phyloP scores from a whole-genome alignment of 805 yeast species.

The Ogataea nakhonphanomensis region DNA sequence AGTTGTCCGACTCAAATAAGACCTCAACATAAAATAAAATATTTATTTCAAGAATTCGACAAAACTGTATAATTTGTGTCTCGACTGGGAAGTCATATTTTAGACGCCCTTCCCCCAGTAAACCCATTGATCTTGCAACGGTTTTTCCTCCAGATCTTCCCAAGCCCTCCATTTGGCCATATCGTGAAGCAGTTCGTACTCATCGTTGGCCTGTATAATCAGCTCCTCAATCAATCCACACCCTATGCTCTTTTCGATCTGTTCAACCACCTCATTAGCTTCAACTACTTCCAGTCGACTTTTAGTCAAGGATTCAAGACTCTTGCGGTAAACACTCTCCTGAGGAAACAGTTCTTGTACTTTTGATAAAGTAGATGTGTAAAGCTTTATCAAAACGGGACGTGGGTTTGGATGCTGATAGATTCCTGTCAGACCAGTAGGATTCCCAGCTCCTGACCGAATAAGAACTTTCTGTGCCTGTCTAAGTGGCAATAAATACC shows the following conservation, averaged over 20 bases:
- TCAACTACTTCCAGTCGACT: slow-evolving; percentile 68
- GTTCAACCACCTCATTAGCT: slow-evolving; percentile 53
- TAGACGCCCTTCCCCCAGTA: slow-evolving; percentile 66
- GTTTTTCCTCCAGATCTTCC: slow-evolving; percentile 79
- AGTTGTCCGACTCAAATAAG: not conserved
- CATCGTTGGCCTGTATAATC: slow-evolving; percentile 78
- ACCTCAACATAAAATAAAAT: slow-evolving; percentile 2
- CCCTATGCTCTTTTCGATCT: slow-evolving; percentile 71
- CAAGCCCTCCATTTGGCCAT: slow-evolving; percentile 69
- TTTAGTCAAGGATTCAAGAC: slow-evolving; percentile 68
- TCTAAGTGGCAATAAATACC: slow-evolving; percentile 30
- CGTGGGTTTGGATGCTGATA: slow-evolving; percentile 80
- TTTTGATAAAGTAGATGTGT: slow-evolving; percentile 62
- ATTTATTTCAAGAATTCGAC: not conserved
- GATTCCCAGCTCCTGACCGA: slow-evolving; percentile 58
- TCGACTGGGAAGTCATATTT: not conserved
- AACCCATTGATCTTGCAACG: slow-evolving; percentile 80
- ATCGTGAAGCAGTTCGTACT: slow-evolving; percentile 61
- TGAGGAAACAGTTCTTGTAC: slow-evolving; percentile 62
- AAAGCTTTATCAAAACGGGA: slow-evolving; percentile 69
- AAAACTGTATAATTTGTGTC: not conserved
- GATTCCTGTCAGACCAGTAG: slow-evolving; percentile 80
- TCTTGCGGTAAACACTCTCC: slow-evolving; percentile 70
- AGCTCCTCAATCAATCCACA: slow-evolving; percentile 83
- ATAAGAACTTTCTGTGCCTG: slow-evolving; percentile 49